These are phyloP conservation scores for Geum urbanum DNA, from an alignment of 306 rosid genomes.

Conservation along the genomic window DNA sequence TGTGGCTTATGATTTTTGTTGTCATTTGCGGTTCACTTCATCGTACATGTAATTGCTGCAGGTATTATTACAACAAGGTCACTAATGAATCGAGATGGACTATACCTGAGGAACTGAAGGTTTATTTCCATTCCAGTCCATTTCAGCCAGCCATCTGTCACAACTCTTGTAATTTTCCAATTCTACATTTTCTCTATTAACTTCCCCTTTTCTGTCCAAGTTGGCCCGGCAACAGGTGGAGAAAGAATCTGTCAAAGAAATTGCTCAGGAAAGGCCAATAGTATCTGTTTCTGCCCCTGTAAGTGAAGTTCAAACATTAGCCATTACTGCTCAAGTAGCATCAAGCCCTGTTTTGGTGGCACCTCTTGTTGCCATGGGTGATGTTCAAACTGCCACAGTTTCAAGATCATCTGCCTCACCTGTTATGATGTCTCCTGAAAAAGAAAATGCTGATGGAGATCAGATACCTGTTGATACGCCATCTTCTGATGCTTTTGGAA, in stretches of 20 bases:
- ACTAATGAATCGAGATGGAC: conserved; percentile 88
- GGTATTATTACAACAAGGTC: conserved; percentile 81
- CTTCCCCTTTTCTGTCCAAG: conserved; percentile 32
- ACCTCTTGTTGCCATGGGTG: conserved; percentile 47
- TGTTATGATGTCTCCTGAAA: conserved; percentile 34
- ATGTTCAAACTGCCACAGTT: conserved; percentile 35
- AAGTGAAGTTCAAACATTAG: conserved; percentile 43
- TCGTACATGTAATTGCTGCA: conserved; percentile 36
- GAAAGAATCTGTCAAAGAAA: conserved; percentile 46
- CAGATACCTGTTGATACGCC: conserved; percentile 41
- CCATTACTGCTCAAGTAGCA: conserved; percentile 43
- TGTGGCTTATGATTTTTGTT: conserved; percentile 17
- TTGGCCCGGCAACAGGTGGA: conserved; percentile 79
- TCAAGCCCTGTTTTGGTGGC: conserved; percentile 64
- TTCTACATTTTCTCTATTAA: conserved; percentile 1
- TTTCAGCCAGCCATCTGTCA: background rate
- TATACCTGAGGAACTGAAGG: conserved; percentile 88
- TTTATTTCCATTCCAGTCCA: conserved; percentile 27
- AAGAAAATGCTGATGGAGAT: conserved; percentile 38
- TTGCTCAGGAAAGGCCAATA: conserved; percentile 33
- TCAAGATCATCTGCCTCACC: conserved; percentile 57
- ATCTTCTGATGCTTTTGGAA: conserved; percentile 33
- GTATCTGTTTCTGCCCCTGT: conserved; percentile 41
- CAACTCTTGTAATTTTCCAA: conserved; percentile 11
- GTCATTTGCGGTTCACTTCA: conserved; percentile 21